A percentile compares a stretch with the other conserved stretches of the same genome.
phyloP scores from a whole-genome alignment of 805 yeast genomes.

The Yarrowia keelungensis region DNA sequence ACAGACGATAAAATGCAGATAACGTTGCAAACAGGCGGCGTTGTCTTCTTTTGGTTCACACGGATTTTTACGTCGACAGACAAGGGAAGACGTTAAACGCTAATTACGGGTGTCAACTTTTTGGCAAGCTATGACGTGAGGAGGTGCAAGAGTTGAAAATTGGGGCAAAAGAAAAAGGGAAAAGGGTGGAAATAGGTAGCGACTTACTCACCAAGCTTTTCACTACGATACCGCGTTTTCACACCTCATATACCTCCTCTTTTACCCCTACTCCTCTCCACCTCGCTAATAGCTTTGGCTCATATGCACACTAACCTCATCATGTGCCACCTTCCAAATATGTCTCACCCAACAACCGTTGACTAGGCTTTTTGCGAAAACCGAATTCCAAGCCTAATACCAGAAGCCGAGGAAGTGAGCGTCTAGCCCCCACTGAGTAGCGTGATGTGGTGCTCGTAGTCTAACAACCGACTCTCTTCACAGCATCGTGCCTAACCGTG shows the following conservation, averaged over 20 bases:
- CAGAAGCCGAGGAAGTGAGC: no score
- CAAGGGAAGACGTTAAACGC: conserved; percentile 38
- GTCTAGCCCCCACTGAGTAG: no score
- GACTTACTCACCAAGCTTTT: no score
- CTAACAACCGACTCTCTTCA: no score
- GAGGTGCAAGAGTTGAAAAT: no score
- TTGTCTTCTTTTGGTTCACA: conserved; percentile 33
- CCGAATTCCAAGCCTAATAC: no score
- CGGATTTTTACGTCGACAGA: conserved; percentile 15
- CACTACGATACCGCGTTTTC: background rate
- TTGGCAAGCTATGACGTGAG: no score
- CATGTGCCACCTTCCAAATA: conserved; percentile 34
- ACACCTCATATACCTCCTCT: no score
- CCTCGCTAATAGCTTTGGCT: conserved; percentile 13
- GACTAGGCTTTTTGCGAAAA: background rate
- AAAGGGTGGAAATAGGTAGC: no score
- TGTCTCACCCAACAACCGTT: conserved; percentile 37
- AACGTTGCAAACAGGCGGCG: conserved; percentile 37
- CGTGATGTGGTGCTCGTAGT: no score
- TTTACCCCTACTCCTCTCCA: background rate
- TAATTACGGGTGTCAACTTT: background rate
- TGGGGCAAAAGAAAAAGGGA: no score
- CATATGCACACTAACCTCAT: conserved; percentile 25
- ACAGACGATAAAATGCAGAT: conserved; percentile 34
- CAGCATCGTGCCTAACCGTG: no score